Percentiles rank a stretch among this genome's conserved stretches.
Conservation (phyloP, 257 asterid genomes). For the Petunia axillaris region DNA sequence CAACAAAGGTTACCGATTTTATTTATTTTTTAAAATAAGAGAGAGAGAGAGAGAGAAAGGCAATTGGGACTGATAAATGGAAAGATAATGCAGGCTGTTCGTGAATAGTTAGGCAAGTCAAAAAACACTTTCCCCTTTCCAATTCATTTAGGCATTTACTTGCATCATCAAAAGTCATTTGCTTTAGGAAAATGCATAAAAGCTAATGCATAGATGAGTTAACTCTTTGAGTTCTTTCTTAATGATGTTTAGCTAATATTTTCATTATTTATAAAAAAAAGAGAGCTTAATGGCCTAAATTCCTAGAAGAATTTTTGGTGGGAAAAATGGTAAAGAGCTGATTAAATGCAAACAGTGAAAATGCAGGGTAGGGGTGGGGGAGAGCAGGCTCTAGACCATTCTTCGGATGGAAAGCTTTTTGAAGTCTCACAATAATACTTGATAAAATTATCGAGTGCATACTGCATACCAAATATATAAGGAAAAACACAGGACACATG, state of each 20-base stretch:
- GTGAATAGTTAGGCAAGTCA: neutral
- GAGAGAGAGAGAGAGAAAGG: too few relatives aligned
- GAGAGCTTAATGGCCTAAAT: neutral
- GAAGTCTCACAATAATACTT: neutral
- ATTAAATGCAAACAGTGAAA: neutral
- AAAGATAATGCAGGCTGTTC: neutral
- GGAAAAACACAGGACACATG: constrained; percentile 8
- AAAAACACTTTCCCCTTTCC: neutral
- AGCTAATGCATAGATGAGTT: neutral
- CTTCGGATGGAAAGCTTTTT: constrained; percentile 5
- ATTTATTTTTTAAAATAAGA: too few relatives aligned
- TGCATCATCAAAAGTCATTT: neutral
- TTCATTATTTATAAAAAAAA: neutral
- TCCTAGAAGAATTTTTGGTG: neutral
- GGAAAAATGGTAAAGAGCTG: neutral
- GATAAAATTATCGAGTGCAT: neutral
- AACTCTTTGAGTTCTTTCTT: neutral
- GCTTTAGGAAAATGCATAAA: neutral
- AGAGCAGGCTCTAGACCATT: neutral
- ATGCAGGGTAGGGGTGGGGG: neutral
- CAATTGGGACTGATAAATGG: neutral
- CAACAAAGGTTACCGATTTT: too few relatives aligned
- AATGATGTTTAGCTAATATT: neutral
- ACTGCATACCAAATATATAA: neutral
- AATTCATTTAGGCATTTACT: neutral